Conservation (phyloP, 148 eudicot genomes). For the Hydrangea macrophylla region DNA sequence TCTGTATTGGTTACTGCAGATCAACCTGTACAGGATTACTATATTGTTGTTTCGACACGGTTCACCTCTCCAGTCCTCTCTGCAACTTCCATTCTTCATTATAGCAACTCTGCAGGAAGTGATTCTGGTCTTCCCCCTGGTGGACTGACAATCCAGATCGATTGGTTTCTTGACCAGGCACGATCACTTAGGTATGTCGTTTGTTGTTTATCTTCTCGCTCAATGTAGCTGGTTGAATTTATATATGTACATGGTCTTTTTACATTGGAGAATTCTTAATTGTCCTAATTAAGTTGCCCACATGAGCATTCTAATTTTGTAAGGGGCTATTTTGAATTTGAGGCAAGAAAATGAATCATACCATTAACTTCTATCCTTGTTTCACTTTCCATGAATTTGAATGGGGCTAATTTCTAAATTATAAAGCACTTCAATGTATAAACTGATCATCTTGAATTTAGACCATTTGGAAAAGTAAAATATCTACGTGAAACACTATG, state of each 20-base stretch:
- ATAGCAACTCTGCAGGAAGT: slow-evolving; percentile 43
- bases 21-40: slow-evolving; percentile 53
- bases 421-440: too few relatives aligned
- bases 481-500: too few relatives aligned
- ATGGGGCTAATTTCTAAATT: too few relatives aligned
- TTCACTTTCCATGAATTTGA: too few relatives aligned
- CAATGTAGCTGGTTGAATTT: neutral
- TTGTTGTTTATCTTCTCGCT: neutral
- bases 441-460: too few relatives aligned
- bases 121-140: slow-evolving; percentile 44
- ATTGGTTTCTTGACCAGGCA: slow-evolving; percentile 59
- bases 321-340: neutral
- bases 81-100: slow-evolving; percentile 51
- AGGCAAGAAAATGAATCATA: neutral
- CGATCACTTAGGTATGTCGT: slow-evolving; percentile 46
- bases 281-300: neutral
- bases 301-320: neutral
- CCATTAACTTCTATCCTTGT: neutral
- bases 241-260: neutral
- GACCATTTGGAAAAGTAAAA: too few relatives aligned
- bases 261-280: neutral
- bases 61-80: slow-evolving; percentile 55
- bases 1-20: slow-evolving; percentile 61
- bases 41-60: slow-evolving; percentile 52
- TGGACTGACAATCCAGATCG: slow-evolving; percentile 59